Conservation (phyloP, 2,329 filamentous ascomycete genomes). For the Ceratocystis cubensis region DNA sequence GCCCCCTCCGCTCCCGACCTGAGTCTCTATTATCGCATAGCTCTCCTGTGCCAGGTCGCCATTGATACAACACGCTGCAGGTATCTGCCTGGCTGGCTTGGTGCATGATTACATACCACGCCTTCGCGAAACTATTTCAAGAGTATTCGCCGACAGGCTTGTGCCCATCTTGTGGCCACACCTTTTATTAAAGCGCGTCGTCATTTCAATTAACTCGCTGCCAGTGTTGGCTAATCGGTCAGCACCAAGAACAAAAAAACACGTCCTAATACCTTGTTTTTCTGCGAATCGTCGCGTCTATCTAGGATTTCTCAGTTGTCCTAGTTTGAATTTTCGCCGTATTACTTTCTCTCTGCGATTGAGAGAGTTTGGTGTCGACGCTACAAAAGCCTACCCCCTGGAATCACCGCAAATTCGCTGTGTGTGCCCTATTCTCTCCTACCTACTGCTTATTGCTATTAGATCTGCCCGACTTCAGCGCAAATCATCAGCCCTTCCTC, state of each 20-base stretch:
- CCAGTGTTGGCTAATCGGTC: background rate
- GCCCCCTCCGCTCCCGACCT: background rate
- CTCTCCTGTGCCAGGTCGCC: background rate
- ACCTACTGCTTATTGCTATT: background rate
- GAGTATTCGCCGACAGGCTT: background rate
- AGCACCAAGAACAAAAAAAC: background rate
- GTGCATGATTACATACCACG: background rate
- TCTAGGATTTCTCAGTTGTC: background rate
- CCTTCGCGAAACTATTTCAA: background rate
- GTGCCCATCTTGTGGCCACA: background rate
- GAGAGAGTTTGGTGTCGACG: conserved; percentile 3
- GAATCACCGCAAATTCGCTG: background rate
- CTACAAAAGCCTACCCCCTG: background rate
- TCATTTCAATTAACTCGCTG: background rate
- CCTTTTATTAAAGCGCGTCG: background rate
- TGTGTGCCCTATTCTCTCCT: conserved; percentile 2
- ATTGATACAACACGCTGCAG: background rate
- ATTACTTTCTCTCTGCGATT: background rate
- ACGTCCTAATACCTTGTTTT: background rate
- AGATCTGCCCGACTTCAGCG: background rate
- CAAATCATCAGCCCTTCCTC: background rate
- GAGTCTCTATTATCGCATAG: background rate
- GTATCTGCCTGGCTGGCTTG: background rate
- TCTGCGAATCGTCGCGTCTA: background rate
- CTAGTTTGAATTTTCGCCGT: background rate